Evolutionary conservation across 306 rosid genomes (phyloP), one percentile per base, ranked within the genome.

Genomic region (Clitoria ternatea): DNA sequence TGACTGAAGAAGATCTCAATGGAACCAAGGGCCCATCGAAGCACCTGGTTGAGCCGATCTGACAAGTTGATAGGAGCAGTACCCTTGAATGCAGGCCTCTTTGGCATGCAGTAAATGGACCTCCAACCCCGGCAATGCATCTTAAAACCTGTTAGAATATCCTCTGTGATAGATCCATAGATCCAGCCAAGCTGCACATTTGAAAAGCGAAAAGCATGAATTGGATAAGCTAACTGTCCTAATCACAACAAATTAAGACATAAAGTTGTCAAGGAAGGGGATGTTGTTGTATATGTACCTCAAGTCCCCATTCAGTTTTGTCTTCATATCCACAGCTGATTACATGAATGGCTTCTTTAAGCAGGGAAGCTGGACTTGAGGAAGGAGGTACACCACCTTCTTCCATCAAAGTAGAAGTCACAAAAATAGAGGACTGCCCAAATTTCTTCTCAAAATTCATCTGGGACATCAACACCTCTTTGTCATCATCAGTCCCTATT

Each of bases 91-190:
- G 97, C 97, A 20, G 92, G 70, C 61, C 83, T 82, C 70, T 77
- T 84, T 43, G 97, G 96, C 87, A 85, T 82, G 36, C 97, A 91
- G 79, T 91, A 91, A 61, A 91, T 89, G 4, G 97, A 89, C 64
- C 97, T 91, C 97, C 97, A 91, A 40, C 97, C 97, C 6, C 96
- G 97, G 84, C 97, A 91, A 78, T 91, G 97, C 97, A 91, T 91
- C 83, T 91, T 91, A 54, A 91, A 91, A 39, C 96, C 97, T 32
- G 97, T 89, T 30, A 91, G 83, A 63, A 91, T 91, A 79, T 91
- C 97, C 75, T 89, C 97, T 74, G 97, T 89, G 81, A 89, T 87
- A 2, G 97, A 91, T 30, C 97, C 97, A 26, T 91, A 91, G 43
- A 89, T 91, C 97, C 97, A 91, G 52, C 97, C 97, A 10, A 91